Base-by-base conservation (phyloP, 495 filamentous ascomycete species). In the Lophiostoma macrostomum region DNA sequence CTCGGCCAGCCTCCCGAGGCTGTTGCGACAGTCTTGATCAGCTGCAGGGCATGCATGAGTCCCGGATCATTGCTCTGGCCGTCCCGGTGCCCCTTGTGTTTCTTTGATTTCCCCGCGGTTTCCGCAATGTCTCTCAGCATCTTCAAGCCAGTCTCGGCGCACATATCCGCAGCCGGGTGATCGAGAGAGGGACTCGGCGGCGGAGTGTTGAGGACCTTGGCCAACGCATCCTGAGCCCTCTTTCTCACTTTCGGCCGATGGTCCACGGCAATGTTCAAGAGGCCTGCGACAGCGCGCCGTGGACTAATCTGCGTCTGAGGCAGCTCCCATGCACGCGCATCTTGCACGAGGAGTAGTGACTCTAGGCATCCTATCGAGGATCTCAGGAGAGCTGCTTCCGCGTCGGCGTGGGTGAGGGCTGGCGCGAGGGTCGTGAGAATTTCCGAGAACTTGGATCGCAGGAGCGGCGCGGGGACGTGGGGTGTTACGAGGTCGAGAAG, bases 1-100 rank as follows among this genome's bases (percentile, higher is more conserved):
- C 85, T 94, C n/a, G 93, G 93, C 94, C 94, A 98, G 38, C 94
- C 91, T 37, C 88, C 86, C 44, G 89, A 91, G 3, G 86, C 88
- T 19, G 77, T 73, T 3, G 91, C 90, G 53, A 97, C 78, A 1
- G 87, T 84, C 76, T 91, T 95, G 47, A 95, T 81, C 39, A 97
- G 75, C 53, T 97, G 94, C 50, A 98, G 69, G 3, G 89, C 84
- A 69, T 96, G 93, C 51, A 96, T 93, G 16, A 96, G 75, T 13
- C 80, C 77, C 12, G 93, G 91, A 47, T 95, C 88, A 64, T 87
- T 79, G 36, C 80, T 78, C 11, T 71, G 63, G 13, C 75, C 75
- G 1, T 81, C 72, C 29, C 66, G 69, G 25, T 70, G 59, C 27
- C 68, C 36, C 61, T 59, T 65, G 30, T 76, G 75, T 69, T 90